Evolutionary conservation across 768 basidiomycete species (phyloP), one percentile per base, ranked within the genome.

Genomic region (Phylloporus scabripes): DNA sequence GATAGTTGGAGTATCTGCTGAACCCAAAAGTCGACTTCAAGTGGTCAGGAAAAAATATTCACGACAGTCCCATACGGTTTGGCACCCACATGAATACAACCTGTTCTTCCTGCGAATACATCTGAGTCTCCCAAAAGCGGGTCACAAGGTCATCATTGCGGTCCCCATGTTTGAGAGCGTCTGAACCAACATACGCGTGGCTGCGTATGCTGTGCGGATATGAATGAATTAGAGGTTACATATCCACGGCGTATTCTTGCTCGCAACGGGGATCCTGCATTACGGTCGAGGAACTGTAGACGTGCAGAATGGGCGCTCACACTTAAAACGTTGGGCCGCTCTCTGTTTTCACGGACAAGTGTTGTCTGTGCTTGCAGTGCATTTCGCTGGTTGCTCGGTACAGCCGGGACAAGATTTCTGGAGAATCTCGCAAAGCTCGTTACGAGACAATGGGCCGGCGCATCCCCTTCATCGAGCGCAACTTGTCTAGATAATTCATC

Each of bases 91-190:
- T 76, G 48, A 95, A 68, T 9, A 95, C 73, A 41, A 81, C 78
- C 61, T 84, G 75, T 53, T 87, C 82, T 58, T 90, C 88, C 1
- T 85, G 78, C 4, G 87, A 72, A 46, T 73, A 74, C 62, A 90
- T 69, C 57, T 85, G 84, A 1, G 69, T 73, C 31, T 74, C 73
- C 87, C 85, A 91, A 28, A 86, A 66, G 18, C 62, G 72, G n/a
- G 72, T 62, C 52, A 78, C 72, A 39, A 85, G 74, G 7, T 52
- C 56, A 36, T 83, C 78, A 52, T 92, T 7, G 77, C 75, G 2
- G 93, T 91, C 28, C 94, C 77, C 20, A 92, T 72, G 64, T 96
- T 96, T 17, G 91, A 87, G 24, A 95, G 73, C 4, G 87, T 71
- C 64, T 96, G 92, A 2, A 83, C 73, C 24, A 89, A 70, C 50